These are phyloP conservation scores for Oryza brachyantha DNA, from an alignment of 176 grass and related monocot species.

Conservation along the genomic window DNA sequence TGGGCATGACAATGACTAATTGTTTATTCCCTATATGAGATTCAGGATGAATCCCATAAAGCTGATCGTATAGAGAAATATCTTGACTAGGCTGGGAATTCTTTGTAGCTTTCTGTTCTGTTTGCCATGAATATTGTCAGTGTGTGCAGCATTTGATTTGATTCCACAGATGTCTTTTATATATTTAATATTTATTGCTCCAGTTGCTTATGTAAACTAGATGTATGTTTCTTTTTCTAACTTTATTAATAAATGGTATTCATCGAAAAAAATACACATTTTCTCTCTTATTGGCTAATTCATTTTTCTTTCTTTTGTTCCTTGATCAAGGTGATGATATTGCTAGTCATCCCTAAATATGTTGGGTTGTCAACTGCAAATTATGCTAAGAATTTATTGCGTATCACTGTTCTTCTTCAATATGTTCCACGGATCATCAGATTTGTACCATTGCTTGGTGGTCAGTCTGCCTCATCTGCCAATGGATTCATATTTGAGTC, in stretches of 20 bases:
- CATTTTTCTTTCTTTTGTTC: conserved; percentile 24
- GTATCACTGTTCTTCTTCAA: conserved; percentile 84
- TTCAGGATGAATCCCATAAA: background rate
- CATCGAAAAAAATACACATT: background rate
- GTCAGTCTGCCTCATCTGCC: conserved; percentile 51
- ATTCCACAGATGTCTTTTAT: background rate
- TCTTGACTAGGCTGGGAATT: background rate
- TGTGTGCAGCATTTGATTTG: background rate
- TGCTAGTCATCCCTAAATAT: conserved; percentile 78
- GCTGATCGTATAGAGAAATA: background rate
- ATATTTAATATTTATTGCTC: background rate
- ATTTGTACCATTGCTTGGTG: conserved; percentile 87
- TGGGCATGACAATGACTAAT: background rate
- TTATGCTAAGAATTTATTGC: conserved; percentile 89
- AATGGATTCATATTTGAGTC: conserved; percentile 98
- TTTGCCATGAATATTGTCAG: background rate
- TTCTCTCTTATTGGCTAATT: background rate
- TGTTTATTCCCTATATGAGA: background rate
- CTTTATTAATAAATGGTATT: background rate
- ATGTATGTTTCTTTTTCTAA: background rate
- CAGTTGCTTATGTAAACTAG: background rate
- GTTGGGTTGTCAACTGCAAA: conserved; percentile 82
- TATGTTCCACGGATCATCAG: conserved; percentile 86
- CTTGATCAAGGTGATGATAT: conserved; percentile 84
- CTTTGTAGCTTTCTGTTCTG: background rate